Conservation (phyloP, 2,329 filamentous ascomycete species). For the Dissoconium aciculare region DNA sequence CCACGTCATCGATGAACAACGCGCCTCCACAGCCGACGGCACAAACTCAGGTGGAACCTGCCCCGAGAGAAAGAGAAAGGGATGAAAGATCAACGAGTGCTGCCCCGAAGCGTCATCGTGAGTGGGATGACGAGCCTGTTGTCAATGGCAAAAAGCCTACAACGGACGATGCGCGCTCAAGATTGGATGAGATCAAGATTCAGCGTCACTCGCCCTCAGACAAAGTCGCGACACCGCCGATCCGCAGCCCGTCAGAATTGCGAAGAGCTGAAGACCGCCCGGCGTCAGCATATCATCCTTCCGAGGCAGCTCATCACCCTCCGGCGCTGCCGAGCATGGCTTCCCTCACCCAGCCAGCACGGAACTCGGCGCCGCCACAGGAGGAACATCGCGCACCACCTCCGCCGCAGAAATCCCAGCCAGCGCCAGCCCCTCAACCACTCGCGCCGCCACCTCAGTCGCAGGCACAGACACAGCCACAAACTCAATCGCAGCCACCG, state of each 20-base stretch:
- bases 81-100: slow-evolving; percentile 66
- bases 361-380: slow-evolving; percentile 37
- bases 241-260: slow-evolving; percentile 60
- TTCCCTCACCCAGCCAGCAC: slow-evolving; percentile 31
- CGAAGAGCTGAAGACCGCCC: slow-evolving; percentile 50
- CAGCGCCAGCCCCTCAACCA: slow-evolving; percentile 9
- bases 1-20: slow-evolving; percentile 45
- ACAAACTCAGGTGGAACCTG: slow-evolving; percentile 46
- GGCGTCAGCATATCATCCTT: slow-evolving; percentile 62
- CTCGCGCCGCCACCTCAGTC: slow-evolving; percentile 34
- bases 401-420: slow-evolving; percentile 5
- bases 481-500: slow-evolving; percentile 32
- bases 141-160: slow-evolving; percentile 59
- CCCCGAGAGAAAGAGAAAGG: slow-evolving; percentile 46
- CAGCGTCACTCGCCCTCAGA: slow-evolving; percentile 43
- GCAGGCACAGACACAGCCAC: slow-evolving; percentile 26
- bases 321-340: slow-evolving; percentile 43
- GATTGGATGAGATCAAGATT: slow-evolving; percentile 69
- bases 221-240: slow-evolving; percentile 47
- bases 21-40: slow-evolving; percentile 50
- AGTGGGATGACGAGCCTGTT: slow-evolving; percentile 70
- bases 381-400: slow-evolving; percentile 27
- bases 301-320: slow-evolving; percentile 78
- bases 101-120: slow-evolving; percentile 68
- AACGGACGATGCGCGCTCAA: slow-evolving; percentile 74